These are phyloP conservation scores for Oryza brachyantha DNA, from an alignment of 176 grass and related monocot species.

Conservation along the genomic window DNA sequence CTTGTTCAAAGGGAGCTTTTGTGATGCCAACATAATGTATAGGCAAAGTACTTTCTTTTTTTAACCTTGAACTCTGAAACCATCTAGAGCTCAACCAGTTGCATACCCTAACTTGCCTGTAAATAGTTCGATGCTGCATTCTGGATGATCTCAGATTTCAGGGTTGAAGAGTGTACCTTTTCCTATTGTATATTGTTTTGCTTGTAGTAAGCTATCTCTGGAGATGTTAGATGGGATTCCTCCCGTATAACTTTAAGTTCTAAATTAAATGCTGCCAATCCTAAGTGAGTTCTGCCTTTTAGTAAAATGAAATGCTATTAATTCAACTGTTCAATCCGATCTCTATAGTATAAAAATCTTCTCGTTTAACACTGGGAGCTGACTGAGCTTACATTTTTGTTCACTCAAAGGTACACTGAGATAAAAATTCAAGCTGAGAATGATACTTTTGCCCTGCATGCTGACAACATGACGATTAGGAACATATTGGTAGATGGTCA, in stretches of 20 bases:
- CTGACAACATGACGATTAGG: conserved; percentile 78
- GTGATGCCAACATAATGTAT: background rate
- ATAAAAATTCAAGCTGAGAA: conserved; percentile 71
- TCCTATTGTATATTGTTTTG: background rate
- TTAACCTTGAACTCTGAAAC: background rate
- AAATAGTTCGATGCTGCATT: background rate
- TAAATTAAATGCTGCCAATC: background rate
- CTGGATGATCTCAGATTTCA: background rate
- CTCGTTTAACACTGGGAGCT: conserved; percentile 8
- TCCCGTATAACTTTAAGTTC: background rate
- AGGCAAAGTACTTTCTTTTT: background rate
- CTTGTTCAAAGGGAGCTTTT: background rate
- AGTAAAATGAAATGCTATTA: background rate
- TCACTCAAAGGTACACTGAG: conserved; percentile 74
- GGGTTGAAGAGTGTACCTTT: background rate
- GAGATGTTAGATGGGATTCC: background rate
- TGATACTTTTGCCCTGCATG: conserved; percentile 69
- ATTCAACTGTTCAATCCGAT: background rate
- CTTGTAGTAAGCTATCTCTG: background rate
- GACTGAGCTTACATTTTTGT: conserved; percentile 42
- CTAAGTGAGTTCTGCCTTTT: background rate
- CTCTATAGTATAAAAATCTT: background rate
- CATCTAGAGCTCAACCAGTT: background rate
- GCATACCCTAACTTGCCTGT: background rate
- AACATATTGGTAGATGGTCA: conserved; percentile 85